Evolutionary conservation across 2,329 filamentous ascomycete genomes (phyloP).

Genomic region (Sporothrix pseudoabietina): DNA sequence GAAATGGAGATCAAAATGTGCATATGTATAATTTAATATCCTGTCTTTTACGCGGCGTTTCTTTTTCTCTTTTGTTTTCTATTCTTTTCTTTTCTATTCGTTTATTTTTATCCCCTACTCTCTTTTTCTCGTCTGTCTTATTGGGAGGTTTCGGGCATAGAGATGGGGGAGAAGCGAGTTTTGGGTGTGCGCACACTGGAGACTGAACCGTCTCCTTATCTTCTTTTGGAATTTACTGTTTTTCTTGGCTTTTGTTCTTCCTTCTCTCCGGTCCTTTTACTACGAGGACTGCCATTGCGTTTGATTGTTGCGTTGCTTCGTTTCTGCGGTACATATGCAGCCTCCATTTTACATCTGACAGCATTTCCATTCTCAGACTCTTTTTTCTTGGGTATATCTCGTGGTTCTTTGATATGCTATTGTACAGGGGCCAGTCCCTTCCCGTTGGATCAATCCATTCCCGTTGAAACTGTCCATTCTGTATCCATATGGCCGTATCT

Average conservation of each 20-base stretch:
- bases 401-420: not conserved
- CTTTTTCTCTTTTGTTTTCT: not conserved
- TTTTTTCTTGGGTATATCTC: not conserved
- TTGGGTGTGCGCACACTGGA: not conserved
- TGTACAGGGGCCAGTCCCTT: not conserved
- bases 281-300: not conserved
- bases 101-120: too few species aligned
- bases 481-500: not conserved
- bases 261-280: not conserved
- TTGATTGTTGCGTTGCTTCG: not conserved
- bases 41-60: not conserved
- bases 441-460: not conserved
- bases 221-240: not conserved
- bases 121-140: not conserved
- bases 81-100: not conserved
- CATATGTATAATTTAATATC: slow-evolving; percentile 22
- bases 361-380: not conserved
- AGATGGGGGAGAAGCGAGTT: not conserved
- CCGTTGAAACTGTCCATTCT: not conserved
- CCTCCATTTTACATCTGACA: not conserved
- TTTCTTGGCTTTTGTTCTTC: not conserved
- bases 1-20: not conserved
- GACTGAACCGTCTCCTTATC: not conserved
- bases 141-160: slow-evolving; percentile 9
- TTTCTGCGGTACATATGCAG: not conserved